Conservation (phyloP, 2,329 filamentous ascomycete genomes). For the Aspergillus bombycis region DNA sequence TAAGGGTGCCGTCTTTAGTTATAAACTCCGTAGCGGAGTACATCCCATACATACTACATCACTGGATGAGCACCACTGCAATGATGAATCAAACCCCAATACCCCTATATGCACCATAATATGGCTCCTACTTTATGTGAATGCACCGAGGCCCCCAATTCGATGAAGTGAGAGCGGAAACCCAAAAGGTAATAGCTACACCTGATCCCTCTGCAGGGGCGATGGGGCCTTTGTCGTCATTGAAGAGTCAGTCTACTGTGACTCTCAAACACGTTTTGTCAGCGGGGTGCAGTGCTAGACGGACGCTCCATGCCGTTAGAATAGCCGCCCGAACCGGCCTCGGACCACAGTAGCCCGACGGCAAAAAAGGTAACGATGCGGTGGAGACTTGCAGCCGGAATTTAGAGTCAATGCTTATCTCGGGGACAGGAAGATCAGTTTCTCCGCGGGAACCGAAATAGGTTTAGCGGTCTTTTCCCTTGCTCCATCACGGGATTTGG, state of each 20-base stretch:
- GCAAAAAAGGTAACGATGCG: constrained; percentile 26
- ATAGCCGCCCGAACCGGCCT: constrained; percentile 18
- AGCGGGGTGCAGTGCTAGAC: constrained; percentile 18
- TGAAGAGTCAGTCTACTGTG: constrained; percentile 3
- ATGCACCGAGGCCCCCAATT: neutral
- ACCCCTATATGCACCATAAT: neutral
- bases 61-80: constrained; percentile 1
- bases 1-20: constrained; percentile 7
- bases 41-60: neutral
- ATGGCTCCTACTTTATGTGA: neutral
- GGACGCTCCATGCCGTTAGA: constrained; percentile 8
- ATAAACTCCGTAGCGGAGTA: constrained; percentile 14
- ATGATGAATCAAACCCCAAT: neutral
- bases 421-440: constrained; percentile 17
- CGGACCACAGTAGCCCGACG: constrained; percentile 38
- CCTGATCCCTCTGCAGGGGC: neutral
- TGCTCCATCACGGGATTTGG: constrained; percentile 37
- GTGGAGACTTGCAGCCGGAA: constrained; percentile 15
- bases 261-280: constrained; percentile 20
- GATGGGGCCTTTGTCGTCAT: constrained; percentile 19
- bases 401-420: constrained; percentile 17
- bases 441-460: constrained; percentile 8
- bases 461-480: constrained; percentile 21
- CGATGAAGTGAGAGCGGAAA: neutral
- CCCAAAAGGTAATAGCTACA: neutral